Conservation (phyloP, 139 green algal genomes). For the Chlorella sorokiniana region DNA sequence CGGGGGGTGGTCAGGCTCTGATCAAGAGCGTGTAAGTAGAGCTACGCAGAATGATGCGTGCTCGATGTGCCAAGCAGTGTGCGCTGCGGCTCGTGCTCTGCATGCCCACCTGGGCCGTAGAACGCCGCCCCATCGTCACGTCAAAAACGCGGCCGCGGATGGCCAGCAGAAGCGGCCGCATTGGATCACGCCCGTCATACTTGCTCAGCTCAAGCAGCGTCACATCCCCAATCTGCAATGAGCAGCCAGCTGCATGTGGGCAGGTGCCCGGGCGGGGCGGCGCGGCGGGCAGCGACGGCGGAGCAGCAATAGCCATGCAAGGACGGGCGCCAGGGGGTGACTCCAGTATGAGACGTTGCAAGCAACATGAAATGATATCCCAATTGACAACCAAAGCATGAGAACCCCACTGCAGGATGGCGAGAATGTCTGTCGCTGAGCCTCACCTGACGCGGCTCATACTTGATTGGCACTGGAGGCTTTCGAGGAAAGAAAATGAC, state of each 20-base stretch:
- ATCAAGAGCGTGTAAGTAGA: too few species aligned
- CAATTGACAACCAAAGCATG: too few species aligned
- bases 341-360: too few species aligned
- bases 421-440: background rate
- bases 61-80: too few species aligned
- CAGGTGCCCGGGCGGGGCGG: too few species aligned
- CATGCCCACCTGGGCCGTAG: conserved; percentile 72
- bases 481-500: background rate
- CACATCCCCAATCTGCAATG: conserved; percentile 60
- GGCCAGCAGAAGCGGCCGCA: conserved; percentile 68
- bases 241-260: background rate
- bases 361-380: too few species aligned
- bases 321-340: too few species aligned
- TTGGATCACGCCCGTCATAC: conserved; percentile 72
- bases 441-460: conserved; percentile 9
- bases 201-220: conserved; percentile 63
- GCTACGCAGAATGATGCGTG: too few species aligned
- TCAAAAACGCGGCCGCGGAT: conserved; percentile 76
- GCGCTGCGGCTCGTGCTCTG: background rate
- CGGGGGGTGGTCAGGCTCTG: too few species aligned
- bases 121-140: conserved; percentile 64
- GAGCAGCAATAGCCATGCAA: too few species aligned
- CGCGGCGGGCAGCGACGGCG: too few species aligned
- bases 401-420: too few species aligned
- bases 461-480: background rate